Base-by-base conservation (phyloP, 1,284 basidiomycete species). In the Trichosporon inkin region DNA sequence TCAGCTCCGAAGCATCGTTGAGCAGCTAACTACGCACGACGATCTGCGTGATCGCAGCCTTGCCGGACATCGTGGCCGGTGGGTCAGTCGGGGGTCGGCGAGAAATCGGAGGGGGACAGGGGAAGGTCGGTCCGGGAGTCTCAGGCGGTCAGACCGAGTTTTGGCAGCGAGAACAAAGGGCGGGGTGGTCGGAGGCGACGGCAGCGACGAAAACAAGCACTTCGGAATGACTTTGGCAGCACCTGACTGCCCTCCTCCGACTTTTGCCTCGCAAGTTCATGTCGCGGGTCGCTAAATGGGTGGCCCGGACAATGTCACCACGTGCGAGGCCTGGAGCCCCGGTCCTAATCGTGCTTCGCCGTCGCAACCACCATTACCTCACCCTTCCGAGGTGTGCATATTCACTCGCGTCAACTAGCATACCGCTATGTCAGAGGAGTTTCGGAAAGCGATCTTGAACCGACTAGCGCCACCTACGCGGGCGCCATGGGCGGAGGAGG, bases 401-500 rank as follows among this genome's bases (percentile, higher is more conserved):
- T 57, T 57, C 35, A 24, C 32, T n/a, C 16, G n/a, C 22, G 6
- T 16, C 8, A 28, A 5, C 40, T 22, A 47, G 20, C 20, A 52
- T 34, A 8, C 13, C 58, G 68, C 7, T 57, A 77, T 78, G 78
- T 77, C 76, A 8, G 73, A 78, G 24, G 68, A 67, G 28, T 78
- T 79, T 53, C 57, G 76, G 32, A 71, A 73, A 57, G 68, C 75
- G 6, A 68, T 77, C 17, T 56, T 77, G 54, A 76, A 75, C 55
- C 68, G 69, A 19, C 64, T 78, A 13, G 75, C 77, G 6, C 61
- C 70, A 1, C 71, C 72, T 3, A 78, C 76, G 6, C 56, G 65
- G 28, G 76, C 75, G 10, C 77, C 75, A 4, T 78, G 76, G 75
- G 74, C 76, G 0, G 65, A 70, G 0, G 62, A 65, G 0, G 81